Evolutionary conservation across 352 stramenopile species (phyloP).

Genomic region (Phytophthora aleatoria): DNA sequence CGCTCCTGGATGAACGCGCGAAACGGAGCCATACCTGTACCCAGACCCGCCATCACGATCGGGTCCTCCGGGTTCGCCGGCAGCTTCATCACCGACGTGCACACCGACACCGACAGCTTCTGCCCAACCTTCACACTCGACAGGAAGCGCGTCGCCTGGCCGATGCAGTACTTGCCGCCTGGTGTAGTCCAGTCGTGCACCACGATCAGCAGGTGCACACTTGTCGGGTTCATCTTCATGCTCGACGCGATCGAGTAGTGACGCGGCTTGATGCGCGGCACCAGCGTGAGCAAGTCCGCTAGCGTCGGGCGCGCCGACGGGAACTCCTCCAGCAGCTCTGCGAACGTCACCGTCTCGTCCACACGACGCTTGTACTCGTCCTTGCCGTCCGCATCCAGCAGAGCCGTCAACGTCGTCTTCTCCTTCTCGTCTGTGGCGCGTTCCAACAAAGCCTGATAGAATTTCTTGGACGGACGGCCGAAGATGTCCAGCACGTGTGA

Average conservation of each 20-base stretch:
- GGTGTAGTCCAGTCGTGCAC: slow-evolving; percentile 89
- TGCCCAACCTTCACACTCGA: slow-evolving; percentile 50
- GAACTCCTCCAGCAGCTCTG: slow-evolving; percentile 81
- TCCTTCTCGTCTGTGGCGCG: slow-evolving; percentile 77
- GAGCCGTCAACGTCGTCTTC: slow-evolving; percentile 48
- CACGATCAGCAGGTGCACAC: slow-evolving; percentile 86
- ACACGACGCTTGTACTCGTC: slow-evolving; percentile 83
- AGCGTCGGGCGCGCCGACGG: slow-evolving; percentile 67
- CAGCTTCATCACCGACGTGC: slow-evolving; percentile 82
- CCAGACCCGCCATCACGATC: slow-evolving; percentile 88
- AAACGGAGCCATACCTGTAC: slow-evolving; percentile 91
- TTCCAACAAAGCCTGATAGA: slow-evolving; percentile 74
- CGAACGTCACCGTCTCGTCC: slow-evolving; percentile 80
- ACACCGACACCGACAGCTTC: slow-evolving; percentile 69
- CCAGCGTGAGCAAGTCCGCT: slow-evolving; percentile 63
- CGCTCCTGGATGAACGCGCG: slow-evolving; percentile 91
- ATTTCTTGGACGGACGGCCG: slow-evolving; percentile 81
- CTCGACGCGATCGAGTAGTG: slow-evolving; percentile 93
- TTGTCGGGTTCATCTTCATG: slow-evolving; percentile 85
- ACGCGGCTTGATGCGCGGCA: slow-evolving; percentile 87
- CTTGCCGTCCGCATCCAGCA: slow-evolving; percentile 77
- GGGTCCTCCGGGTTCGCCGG: slow-evolving; percentile 66
- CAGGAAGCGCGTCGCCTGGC: slow-evolving; percentile 72
- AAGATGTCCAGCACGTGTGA: slow-evolving; percentile 87
- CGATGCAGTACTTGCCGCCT: slow-evolving; percentile 65